These are phyloP conservation scores for Boletus coccyginus DNA, from an alignment of 768 basidiomycete species.

Conservation along the genomic window DNA sequence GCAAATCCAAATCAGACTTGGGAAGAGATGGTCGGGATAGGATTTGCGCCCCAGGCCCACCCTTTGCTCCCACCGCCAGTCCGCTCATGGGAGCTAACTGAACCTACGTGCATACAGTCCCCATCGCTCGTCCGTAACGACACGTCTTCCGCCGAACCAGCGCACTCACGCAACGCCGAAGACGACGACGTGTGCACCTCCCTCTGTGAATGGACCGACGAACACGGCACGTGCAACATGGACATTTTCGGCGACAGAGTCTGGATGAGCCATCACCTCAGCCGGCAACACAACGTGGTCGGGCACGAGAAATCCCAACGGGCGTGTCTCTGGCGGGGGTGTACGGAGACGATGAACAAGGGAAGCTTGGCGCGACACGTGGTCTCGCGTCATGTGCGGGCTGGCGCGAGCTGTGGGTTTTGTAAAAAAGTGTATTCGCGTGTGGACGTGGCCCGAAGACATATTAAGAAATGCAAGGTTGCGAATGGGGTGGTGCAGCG, in stretches of 20 bases:
- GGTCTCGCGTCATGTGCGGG: slow-evolving; percentile 20
- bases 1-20: slow-evolving; percentile 5
- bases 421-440: slow-evolving; percentile 28
- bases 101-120: not conserved
- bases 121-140: not conserved
- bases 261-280: slow-evolving; percentile 25
- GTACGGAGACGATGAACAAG: slow-evolving; percentile 26
- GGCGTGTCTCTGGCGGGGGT: slow-evolving; percentile 23
- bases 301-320: slow-evolving; percentile 17
- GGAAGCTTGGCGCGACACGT: slow-evolving; percentile 25
- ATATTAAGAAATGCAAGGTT: slow-evolving; percentile 26
- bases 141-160: not conserved
- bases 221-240: slow-evolving; percentile 21
- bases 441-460: slow-evolving; percentile 24
- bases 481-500: slow-evolving; percentile 11
- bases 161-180: not conserved
- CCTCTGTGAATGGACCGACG: slow-evolving; percentile 24
- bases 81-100: not conserved
- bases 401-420: slow-evolving; percentile 18
- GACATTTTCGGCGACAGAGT: slow-evolving; percentile 13
- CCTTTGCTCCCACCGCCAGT: not conserved
- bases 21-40: slow-evolving; percentile 1
- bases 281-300: slow-evolving; percentile 14
- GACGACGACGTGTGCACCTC: slow-evolving; percentile 4
- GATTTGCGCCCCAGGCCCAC: not conserved